These are phyloP conservation scores for Borovskyia barvae DNA, from an alignment of 208 protist genomes.

Conservation along the genomic window DNA sequence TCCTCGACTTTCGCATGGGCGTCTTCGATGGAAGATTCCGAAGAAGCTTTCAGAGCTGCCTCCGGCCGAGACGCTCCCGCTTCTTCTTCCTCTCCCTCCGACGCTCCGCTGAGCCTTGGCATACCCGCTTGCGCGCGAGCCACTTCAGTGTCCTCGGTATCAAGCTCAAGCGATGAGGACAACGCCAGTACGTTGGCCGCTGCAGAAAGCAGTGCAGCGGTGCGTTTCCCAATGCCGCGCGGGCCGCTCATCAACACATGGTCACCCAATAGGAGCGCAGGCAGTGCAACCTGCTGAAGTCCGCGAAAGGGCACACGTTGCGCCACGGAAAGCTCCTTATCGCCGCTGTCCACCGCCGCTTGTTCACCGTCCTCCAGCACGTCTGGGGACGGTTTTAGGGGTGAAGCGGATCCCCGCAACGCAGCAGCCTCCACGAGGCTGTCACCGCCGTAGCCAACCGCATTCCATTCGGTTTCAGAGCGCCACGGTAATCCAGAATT, in stretches of 20 bases:
- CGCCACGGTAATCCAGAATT: too few species aligned
- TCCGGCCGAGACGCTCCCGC: too few species aligned
- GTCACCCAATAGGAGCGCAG: slow-evolving; percentile 61
- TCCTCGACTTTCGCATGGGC: background rate
- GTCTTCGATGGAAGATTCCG: too few species aligned
- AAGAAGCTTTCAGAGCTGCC: too few species aligned
- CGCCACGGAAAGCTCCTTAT: background rate
- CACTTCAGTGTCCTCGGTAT: background rate
- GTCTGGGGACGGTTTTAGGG: too few species aligned
- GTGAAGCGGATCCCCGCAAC: too few species aligned
- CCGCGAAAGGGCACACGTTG: slow-evolving; percentile 27
- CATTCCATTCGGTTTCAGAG: too few species aligned
- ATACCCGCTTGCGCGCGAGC: slow-evolving; percentile 2
- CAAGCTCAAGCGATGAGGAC: background rate
- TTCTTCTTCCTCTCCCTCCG: slow-evolving; percentile 1
- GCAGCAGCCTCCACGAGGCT: background rate
- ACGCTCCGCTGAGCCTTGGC: background rate
- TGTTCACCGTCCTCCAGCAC: background rate
- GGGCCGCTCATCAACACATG: slow-evolving; percentile 66
- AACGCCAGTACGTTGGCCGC: slow-evolving; percentile 22
- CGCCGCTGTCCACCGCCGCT: background rate
- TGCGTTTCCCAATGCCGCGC: slow-evolving; percentile 52
- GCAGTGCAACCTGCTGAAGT: slow-evolving; percentile 59
- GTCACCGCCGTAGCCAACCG: too few species aligned
- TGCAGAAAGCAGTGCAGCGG: slow-evolving; percentile 40